Percentiles rank a stretch among this genome's conserved stretches.
Conservation (phyloP, 306 rosid species). For the Trifolium repens region DNA sequence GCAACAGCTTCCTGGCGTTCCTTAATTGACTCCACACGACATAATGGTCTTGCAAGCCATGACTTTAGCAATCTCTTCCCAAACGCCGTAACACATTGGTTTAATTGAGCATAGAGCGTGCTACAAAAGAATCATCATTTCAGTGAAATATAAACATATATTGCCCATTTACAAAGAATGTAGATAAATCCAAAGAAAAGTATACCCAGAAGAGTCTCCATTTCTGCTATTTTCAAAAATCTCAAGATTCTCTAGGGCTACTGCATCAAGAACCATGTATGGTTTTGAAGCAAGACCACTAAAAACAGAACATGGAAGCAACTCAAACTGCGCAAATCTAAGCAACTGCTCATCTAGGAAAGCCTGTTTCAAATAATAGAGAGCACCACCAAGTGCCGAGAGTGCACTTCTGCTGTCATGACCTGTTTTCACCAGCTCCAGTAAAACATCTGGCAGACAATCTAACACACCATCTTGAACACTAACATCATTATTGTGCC, state of each 20-base stretch:
- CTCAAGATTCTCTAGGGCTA: conserved; percentile 94
- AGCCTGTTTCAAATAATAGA: conserved; percentile 93
- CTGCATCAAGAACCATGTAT: conserved; percentile 92
- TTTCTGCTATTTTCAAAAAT: conserved; percentile 89
- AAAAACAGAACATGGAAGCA: conserved; percentile 78
- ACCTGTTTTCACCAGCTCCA: conserved; percentile 62
- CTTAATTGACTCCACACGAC: conserved; percentile 67
- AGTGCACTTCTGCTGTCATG: conserved; percentile 71
- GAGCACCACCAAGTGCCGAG: conserved; percentile 94
- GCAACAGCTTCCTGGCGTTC: conserved; percentile 88
- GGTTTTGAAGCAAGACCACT: conserved; percentile 67
- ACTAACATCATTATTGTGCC: conserved; percentile 41
- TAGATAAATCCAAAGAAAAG: conserved; percentile 37
- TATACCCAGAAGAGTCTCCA: conserved; percentile 89
- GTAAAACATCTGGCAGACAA: conserved; percentile 72
- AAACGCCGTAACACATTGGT: conserved; percentile 92
- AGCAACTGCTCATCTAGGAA: conserved; percentile 83
- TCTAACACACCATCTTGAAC: conserved; percentile 51
- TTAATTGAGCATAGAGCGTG: conserved; percentile 82
- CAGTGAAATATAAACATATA: conserved; percentile 42
- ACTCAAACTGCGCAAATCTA: conserved; percentile 85
- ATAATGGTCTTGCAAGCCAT: conserved; percentile 96
- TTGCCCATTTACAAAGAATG: neutral
- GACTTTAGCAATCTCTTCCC: conserved; percentile 91
- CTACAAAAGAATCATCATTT: conserved; percentile 54